These are phyloP conservation scores for Kickxella alabastrina DNA, from an alignment of 192 early-diverging fungal genomes.

Conservation along the genomic window DNA sequence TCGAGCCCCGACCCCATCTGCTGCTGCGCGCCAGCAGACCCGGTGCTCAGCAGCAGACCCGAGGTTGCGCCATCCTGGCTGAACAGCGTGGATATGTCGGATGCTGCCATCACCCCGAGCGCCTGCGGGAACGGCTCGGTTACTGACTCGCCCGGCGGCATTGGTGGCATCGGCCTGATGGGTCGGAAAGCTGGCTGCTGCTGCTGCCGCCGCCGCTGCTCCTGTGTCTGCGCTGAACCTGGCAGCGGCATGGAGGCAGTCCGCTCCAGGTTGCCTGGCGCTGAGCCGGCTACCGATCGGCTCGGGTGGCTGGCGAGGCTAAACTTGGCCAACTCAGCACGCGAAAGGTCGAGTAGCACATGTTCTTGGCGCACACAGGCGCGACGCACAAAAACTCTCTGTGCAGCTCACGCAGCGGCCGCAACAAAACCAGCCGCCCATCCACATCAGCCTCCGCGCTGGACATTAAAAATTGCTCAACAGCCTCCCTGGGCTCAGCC, in stretches of 20 bases:
- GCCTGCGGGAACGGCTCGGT: neutral
- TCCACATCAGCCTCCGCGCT: neutral
- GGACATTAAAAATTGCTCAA: too few relatives aligned
- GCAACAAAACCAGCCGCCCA: neutral
- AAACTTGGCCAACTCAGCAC: constrained; percentile 14
- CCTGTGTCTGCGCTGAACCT: neutral
- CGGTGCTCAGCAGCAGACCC: neutral
- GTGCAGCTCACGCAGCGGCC: constrained; percentile 20
- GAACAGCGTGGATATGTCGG: neutral
- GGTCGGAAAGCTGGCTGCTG: neutral
- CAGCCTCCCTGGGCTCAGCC: neutral
- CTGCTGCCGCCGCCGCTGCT: neutral
- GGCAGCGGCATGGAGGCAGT: neutral
- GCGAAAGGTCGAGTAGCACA: constrained; percentile 27
- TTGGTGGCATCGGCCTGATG: neutral
- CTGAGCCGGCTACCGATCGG: too few relatives aligned
- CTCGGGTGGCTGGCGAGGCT: too few relatives aligned
- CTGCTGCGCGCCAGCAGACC: too few relatives aligned
- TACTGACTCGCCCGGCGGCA: neutral
- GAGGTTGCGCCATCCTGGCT: neutral
- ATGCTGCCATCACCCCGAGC: neutral
- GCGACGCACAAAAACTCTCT: constrained; percentile 9
- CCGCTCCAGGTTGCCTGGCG: neutral
- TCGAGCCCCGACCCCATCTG: neutral
- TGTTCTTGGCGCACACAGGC: neutral